A percentile compares a stretch with the other conserved stretches of the same genome.
Conservation (phyloP, 345 rosid species). For the Murraya paniculata region DNA sequence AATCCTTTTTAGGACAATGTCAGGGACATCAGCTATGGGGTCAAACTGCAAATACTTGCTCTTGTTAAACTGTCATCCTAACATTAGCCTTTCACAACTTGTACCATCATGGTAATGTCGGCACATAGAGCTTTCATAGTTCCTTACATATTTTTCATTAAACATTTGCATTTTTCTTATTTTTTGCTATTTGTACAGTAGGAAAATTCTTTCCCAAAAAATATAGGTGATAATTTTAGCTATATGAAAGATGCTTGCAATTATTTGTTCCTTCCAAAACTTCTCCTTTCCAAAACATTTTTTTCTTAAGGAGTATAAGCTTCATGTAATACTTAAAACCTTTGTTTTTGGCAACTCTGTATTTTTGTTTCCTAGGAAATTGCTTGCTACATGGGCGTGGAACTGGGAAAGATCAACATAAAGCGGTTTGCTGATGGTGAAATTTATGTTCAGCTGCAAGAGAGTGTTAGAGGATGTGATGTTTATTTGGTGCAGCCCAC, state of each 20-base stretch:
- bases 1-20: not conserved
- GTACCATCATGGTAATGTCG: not conserved
- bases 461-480: constrained; percentile 94
- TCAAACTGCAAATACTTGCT: not conserved
- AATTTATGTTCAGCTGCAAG: constrained; percentile 88
- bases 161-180: not conserved
- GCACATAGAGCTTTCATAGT: not conserved
- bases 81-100: not conserved
- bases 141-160: not conserved
- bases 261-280: not conserved
- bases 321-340: not conserved
- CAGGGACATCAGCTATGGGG: not conserved
- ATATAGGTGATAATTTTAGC: not conserved
- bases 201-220: not conserved
- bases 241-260: not conserved
- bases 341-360: not conserved
- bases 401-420: constrained; percentile 78
- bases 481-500: constrained; percentile 92
- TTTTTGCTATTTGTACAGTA: not conserved
- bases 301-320: not conserved
- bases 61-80: not conserved
- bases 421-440: constrained; percentile 97
- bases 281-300: not conserved
- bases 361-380: constrained; percentile 53
- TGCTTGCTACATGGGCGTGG: constrained; percentile 94